Conservation (phyloP, 2,329 filamentous ascomycete species). For the Claviceps citrina region DNA sequence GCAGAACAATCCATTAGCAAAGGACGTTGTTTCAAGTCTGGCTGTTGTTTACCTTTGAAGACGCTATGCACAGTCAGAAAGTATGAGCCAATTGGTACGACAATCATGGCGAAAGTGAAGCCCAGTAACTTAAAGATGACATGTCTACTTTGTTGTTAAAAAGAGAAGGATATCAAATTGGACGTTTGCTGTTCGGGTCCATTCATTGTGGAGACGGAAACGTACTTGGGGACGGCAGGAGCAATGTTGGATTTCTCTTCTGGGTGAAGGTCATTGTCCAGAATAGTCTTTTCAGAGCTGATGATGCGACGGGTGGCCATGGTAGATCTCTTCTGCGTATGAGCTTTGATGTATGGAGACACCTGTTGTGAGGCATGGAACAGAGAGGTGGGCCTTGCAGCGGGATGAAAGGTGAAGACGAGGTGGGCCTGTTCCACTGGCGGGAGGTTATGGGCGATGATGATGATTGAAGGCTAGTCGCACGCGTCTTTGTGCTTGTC, state of each 20-base stretch:
- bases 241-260: conserved; percentile 53
- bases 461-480: too few relatives aligned
- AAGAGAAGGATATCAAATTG: neutral
- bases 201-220: neutral
- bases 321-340: conserved; percentile 8
- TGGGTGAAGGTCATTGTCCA: conserved; percentile 41
- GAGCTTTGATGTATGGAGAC: neutral
- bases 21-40: too few relatives aligned
- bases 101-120: conserved; percentile 86
- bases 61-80: conserved; percentile 63
- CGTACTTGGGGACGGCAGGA: conserved; percentile 68
- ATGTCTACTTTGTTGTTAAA: conserved; percentile 34
- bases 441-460: neutral
- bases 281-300: conserved; percentile 48
- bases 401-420: neutral
- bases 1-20: neutral
- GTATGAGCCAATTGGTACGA: conserved; percentile 75
- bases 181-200: neutral
- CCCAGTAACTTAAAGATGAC: conserved; percentile 82
- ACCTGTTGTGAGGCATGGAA: neutral
- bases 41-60: conserved; percentile 55
- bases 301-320: conserved; percentile 60
- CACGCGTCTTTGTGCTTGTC: too few relatives aligned
- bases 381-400: neutral
- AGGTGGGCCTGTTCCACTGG: neutral